Conservation (phyloP, 2,329 filamentous ascomycete species). For the Cladosporium sp. region DNA sequence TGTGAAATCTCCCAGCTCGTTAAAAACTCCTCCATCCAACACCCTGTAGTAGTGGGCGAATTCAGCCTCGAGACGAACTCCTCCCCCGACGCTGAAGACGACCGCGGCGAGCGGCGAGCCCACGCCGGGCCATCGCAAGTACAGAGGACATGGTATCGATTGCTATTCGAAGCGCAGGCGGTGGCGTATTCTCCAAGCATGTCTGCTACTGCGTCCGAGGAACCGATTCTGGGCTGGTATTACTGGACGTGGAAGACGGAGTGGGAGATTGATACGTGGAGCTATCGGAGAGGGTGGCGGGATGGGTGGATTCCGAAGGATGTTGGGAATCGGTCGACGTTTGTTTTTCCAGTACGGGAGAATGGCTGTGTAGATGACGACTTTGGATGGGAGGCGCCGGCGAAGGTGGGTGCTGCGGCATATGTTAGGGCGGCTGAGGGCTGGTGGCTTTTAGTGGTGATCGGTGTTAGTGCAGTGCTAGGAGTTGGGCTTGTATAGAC, state of each 20-base stretch:
- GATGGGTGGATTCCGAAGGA: constrained; percentile 27
- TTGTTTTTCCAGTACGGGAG: constrained; percentile 23
- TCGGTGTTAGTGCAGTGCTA: neutral
- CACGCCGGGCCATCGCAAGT: constrained; percentile 1
- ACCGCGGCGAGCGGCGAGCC: neutral
- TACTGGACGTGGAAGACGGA: constrained; percentile 31
- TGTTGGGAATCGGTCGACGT: constrained; percentile 24
- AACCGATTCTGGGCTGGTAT: constrained; percentile 25
- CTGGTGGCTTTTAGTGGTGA: neutral
- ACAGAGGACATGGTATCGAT: constrained; percentile 27
- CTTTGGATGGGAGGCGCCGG: constrained; percentile 12
- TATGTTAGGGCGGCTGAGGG: neutral
- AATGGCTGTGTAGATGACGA: constrained; percentile 16
- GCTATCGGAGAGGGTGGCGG: constrained; percentile 23
- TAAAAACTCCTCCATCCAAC: constrained; percentile 12
- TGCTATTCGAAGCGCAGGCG: constrained; percentile 27
- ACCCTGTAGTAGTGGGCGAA: constrained; percentile 25
- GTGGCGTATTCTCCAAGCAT: constrained; percentile 24
- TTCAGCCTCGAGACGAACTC: constrained; percentile 27
- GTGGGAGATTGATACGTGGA: constrained; percentile 29
- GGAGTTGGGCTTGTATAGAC: neutral
- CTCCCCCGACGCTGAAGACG: constrained; percentile 19
- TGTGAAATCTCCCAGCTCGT: constrained; percentile 23
- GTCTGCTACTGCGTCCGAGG: neutral
- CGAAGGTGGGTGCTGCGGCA: neutral